Evolutionary conservation across 2,329 filamentous ascomycete species (phyloP).

Genomic region (Stachybotrys chlorohalonatus): DNA sequence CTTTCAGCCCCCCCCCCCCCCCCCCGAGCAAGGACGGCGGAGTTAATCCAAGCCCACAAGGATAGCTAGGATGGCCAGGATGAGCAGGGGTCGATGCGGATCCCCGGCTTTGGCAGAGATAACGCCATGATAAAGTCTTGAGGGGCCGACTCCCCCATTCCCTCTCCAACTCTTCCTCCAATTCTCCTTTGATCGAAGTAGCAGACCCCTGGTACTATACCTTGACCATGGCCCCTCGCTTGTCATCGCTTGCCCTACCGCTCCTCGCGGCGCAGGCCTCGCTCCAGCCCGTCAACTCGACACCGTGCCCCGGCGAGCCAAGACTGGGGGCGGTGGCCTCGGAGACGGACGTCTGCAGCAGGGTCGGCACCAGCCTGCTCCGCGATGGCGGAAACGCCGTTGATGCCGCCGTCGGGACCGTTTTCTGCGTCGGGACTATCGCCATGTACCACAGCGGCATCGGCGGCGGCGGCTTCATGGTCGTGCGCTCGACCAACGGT

Average conservation of each 20-base stretch:
- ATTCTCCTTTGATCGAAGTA: neutral
- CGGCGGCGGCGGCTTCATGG: conserved; percentile 71
- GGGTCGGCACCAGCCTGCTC: conserved; percentile 48
- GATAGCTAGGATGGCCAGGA: neutral
- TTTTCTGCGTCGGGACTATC: conserved; percentile 54
- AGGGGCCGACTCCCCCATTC: neutral
- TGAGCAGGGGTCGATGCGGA: neutral
- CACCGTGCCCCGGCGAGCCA: neutral
- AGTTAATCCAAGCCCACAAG: neutral
- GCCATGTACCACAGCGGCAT: conserved; percentile 63
- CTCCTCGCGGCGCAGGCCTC: neutral
- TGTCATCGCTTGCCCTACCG: neutral
- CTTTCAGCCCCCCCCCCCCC: neutral
- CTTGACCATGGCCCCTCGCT: neutral
- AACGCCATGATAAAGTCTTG: neutral
- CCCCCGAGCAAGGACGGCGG: neutral
- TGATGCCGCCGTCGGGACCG: conserved; percentile 56
- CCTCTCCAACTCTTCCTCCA: neutral
- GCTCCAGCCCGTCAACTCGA: neutral
- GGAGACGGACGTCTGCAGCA: conserved; percentile 49
- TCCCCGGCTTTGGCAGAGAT: neutral
- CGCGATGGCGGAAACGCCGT: conserved; percentile 55
- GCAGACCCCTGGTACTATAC: neutral
- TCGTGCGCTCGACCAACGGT: conserved; percentile 56
- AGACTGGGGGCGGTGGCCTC: conserved; percentile 50